Percentiles rank a stretch among this genome's conserved stretches.
Conservation (phyloP, 164 flowering plant species). For the Magnolia kwangsiensis region DNA sequence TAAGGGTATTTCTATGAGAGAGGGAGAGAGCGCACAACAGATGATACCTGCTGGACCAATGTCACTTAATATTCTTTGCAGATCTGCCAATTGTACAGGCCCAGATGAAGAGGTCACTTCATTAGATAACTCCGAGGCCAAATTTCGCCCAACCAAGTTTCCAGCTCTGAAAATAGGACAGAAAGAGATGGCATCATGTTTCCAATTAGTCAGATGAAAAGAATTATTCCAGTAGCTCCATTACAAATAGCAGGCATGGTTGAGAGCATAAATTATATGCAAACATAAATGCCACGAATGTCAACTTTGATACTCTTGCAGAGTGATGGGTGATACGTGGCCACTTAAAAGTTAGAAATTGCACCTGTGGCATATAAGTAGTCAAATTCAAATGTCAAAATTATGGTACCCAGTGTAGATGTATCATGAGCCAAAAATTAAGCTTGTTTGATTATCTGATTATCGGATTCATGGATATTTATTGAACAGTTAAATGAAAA, state of each 20-base stretch:
- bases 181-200: not conserved
- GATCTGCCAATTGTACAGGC: constrained; percentile 77
- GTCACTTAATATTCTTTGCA: constrained; percentile 83
- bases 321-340: too few species aligned
- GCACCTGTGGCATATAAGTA: too few species aligned
- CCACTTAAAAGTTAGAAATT: too few species aligned
- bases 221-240: not conserved
- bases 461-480: too few species aligned
- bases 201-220: not conserved
- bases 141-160: constrained; percentile 49
- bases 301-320: too few species aligned
- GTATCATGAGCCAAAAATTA: too few species aligned
- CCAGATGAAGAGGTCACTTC: constrained; percentile 78
- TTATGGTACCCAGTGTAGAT: too few species aligned
- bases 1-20: not conserved
- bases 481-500: too few species aligned
- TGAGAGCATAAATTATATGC: too few species aligned
- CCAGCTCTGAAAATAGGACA: constrained; percentile 46
- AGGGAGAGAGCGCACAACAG: not conserved
- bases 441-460: too few species aligned
- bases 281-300: too few species aligned
- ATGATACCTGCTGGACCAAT: constrained; percentile 61
- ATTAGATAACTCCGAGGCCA: constrained; percentile 53
- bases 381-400: too few species aligned
- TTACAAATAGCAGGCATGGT: not conserved